Percentiles rank a stretch among this genome's conserved stretches.
Conservation (phyloP, 148 eudicot genomes). For the Rhododendron henanense region DNA sequence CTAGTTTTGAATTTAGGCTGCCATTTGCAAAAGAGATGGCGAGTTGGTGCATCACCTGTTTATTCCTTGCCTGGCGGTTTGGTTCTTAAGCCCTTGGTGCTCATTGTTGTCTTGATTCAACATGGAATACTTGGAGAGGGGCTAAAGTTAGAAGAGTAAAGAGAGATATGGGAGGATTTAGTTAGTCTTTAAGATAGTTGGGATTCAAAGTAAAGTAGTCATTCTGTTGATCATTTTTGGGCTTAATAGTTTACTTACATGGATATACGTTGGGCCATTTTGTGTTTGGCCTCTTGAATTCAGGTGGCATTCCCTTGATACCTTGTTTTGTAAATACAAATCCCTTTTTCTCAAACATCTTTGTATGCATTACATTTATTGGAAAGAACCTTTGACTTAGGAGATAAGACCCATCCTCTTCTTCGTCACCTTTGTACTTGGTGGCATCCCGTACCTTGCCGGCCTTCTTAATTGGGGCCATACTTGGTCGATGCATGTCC, state of each 20-base stretch:
- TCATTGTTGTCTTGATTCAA: too few relatives aligned
- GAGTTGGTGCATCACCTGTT: too few relatives aligned
- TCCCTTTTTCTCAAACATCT: background rate
- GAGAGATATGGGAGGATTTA: background rate
- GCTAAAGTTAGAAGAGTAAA: too few relatives aligned
- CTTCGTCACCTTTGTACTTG: background rate
- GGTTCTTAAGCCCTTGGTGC: too few relatives aligned
- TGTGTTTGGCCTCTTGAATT: background rate
- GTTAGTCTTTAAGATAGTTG: background rate
- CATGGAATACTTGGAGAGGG: too few relatives aligned
- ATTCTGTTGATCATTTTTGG: background rate
- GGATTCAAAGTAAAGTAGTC: background rate
- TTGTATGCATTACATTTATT: background rate
- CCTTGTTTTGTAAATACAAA: background rate
- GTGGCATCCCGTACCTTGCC: background rate
- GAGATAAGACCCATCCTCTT: background rate
- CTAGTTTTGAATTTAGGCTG: too few relatives aligned
- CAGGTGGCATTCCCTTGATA: background rate
- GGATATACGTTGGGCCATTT: background rate
- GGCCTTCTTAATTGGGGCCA: background rate
- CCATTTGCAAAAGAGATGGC: too few relatives aligned
- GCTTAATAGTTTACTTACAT: background rate
- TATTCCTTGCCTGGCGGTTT: too few relatives aligned
- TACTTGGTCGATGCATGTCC: background rate
- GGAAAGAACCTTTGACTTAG: background rate